Evolutionary conservation across 345 rosid genomes (phyloP).

Genomic region (Eucalyptus cloeziana): DNA sequence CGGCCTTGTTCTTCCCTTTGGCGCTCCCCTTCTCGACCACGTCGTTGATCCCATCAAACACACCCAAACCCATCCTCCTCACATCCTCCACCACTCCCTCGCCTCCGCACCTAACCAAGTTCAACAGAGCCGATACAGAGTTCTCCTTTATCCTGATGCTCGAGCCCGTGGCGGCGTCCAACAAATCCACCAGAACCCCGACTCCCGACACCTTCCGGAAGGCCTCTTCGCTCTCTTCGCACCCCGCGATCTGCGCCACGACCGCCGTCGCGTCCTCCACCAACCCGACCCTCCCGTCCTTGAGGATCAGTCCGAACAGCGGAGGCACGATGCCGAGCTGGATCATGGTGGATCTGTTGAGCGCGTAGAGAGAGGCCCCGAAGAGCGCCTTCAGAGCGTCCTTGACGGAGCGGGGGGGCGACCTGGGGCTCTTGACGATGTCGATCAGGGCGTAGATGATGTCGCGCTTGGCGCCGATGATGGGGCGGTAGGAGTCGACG

Average conservation of each 20-base stretch:
- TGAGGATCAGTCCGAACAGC: slow-evolving; percentile 49
- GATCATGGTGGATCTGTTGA: slow-evolving; percentile 54
- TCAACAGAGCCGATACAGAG: slow-evolving; percentile 64
- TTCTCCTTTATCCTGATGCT: slow-evolving; percentile 63
- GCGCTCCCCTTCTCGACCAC: slow-evolving; percentile 48
- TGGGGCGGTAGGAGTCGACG: slow-evolving; percentile 66
- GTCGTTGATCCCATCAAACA: slow-evolving; percentile 42
- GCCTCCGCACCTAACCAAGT: slow-evolving; percentile 49
- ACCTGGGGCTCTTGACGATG: slow-evolving; percentile 28
- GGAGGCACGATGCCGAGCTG: slow-evolving; percentile 55
- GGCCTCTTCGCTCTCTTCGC: slow-evolving; percentile 71
- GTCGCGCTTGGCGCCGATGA: slow-evolving; percentile 82
- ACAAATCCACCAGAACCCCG: slow-evolving; percentile 52
- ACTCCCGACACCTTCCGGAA: slow-evolving; percentile 46
- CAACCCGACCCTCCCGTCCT: slow-evolving; percentile 70
- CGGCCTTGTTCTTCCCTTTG: slow-evolving; percentile 50
- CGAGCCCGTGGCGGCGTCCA: slow-evolving; percentile 62
- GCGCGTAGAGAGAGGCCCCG: slow-evolving; percentile 52
- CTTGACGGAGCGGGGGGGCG: slow-evolving; percentile 67
- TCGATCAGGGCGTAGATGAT: slow-evolving; percentile 64
- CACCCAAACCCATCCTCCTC: slow-evolving; percentile 17
- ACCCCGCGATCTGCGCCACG: slow-evolving; percentile 84
- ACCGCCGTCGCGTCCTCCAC: slow-evolving; percentile 95
- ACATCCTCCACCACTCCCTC: slow-evolving; percentile 37
- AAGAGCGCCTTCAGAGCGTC: slow-evolving; percentile 87